Percentiles rank a stretch among this genome's conserved stretches.
Conservation (phyloP, 1,139 yeast genomes). For the Candida frijolesensis region DNA sequence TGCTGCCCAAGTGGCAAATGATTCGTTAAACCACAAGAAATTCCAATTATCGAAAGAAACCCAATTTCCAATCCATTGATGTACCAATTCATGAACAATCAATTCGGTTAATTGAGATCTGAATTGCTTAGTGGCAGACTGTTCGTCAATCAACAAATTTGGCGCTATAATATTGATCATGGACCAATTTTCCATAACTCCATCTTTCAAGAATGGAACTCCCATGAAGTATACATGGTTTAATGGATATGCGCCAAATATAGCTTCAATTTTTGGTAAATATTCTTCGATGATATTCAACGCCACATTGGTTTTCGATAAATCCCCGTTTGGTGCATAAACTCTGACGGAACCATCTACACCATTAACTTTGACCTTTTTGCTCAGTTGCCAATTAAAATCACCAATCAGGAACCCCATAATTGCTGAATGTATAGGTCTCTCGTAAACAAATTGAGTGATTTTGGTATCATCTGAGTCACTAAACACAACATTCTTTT, state of each 20-base stretch:
- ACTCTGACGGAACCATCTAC: slow-evolving; percentile 45
- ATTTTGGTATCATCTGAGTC: slow-evolving; percentile 24
- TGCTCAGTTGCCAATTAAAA: slow-evolving; percentile 38
- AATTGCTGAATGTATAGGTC: slow-evolving; percentile 59
- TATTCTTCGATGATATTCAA: slow-evolving; percentile 46
- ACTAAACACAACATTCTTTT: slow-evolving; percentile 20
- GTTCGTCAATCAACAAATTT: slow-evolving; percentile 46
- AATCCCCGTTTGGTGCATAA: slow-evolving; percentile 58
- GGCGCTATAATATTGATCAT: slow-evolving; percentile 57
- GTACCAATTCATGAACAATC: slow-evolving; percentile 70
- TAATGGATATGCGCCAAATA: slow-evolving; percentile 54
- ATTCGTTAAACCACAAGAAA: slow-evolving; percentile 71
- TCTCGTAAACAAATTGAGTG: slow-evolving; percentile 52
- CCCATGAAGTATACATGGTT: slow-evolving; percentile 65
- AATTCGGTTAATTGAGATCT: slow-evolving; percentile 49
- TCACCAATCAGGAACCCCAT: slow-evolving; percentile 73
- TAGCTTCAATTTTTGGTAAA: slow-evolving; percentile 46
- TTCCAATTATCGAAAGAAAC: slow-evolving; percentile 69
- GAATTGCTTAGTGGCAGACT: slow-evolving; percentile 14
- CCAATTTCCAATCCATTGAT: slow-evolving; percentile 76
- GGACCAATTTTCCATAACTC: slow-evolving; percentile 83
- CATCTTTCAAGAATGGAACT: slow-evolving; percentile 69
- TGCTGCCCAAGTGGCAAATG: slow-evolving; percentile 70
- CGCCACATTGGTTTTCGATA: slow-evolving; percentile 45
- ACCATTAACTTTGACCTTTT: slow-evolving; percentile 31